Evolutionary conservation across 78 protist species (phyloP).

Genomic region (Planoprotostelium fungivorum): DNA sequence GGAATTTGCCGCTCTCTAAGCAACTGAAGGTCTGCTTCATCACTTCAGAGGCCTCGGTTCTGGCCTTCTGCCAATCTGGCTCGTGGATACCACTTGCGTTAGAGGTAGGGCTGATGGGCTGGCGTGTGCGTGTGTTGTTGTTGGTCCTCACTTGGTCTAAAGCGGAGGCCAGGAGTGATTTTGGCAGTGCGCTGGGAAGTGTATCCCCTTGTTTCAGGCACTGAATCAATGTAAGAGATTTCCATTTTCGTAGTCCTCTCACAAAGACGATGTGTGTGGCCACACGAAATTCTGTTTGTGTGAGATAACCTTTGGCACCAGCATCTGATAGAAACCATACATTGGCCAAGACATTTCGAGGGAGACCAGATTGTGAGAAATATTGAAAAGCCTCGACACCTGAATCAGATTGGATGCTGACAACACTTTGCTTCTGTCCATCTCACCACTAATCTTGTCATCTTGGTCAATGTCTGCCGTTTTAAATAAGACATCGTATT

Average conservation of each 20-base stretch:
- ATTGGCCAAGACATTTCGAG: not conserved
- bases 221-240: not conserved
- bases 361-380: not conserved
- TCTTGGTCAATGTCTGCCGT: not conserved
- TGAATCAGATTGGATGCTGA: not conserved
- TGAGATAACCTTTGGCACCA: not conserved
- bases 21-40: not conserved
- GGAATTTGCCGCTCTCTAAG: not conserved
- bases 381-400: not conserved
- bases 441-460: not conserved
- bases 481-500: not conserved
- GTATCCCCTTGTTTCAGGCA: not conserved
- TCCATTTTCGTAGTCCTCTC: not conserved
- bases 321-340: not conserved
- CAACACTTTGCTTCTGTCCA: not conserved
- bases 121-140: no score
- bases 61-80: not conserved
- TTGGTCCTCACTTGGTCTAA: not conserved
- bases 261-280: not conserved
- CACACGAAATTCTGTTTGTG: not conserved
- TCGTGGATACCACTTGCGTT: no score
- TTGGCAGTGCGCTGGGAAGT: not conserved
- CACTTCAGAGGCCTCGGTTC: not conserved
- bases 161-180: not conserved
- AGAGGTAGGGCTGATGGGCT: not conserved